These are phyloP conservation scores for Debaryomyces fabryi DNA, from an alignment of 1,139 yeast species.

Conservation along the genomic window DNA sequence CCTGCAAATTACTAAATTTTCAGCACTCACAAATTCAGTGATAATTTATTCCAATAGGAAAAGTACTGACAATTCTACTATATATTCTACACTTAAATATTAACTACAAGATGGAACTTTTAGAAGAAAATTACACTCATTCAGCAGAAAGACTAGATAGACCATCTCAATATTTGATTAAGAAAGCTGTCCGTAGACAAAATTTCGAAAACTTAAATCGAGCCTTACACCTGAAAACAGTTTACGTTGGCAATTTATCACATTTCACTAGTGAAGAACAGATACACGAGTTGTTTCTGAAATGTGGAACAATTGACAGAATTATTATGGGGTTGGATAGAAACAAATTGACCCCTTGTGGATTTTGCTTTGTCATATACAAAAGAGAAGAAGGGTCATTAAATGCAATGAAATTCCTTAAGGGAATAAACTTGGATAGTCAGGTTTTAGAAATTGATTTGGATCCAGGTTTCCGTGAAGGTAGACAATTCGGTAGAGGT, in stretches of 20 bases:
- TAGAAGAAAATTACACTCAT: constrained; percentile 56
- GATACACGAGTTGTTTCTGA: constrained; percentile 78
- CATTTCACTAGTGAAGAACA: constrained; percentile 94
- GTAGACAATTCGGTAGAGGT: constrained; percentile 94
- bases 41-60: not conserved
- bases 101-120: constrained; percentile 44
- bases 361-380: constrained; percentile 89
- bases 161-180: constrained; percentile 74
- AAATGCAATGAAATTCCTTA: constrained; percentile 77
- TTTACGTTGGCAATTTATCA: constrained; percentile 83
- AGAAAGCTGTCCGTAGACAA: constrained; percentile 66
- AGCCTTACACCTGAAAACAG: constrained; percentile 68
- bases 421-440: constrained; percentile 81
- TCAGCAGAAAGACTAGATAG: constrained; percentile 70
- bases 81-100: not conserved
- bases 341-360: constrained; percentile 88
- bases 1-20: constrained; percentile 2
- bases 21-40: not conserved
- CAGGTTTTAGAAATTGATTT: constrained; percentile 78
- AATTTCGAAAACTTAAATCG: constrained; percentile 61
- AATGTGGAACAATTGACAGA: constrained; percentile 74
- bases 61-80: not conserved
- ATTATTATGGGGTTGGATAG: constrained; percentile 94
- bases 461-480: constrained; percentile 94
- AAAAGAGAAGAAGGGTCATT: constrained; percentile 68